Conservation (phyloP, 139 green algal species). For the Chlamydomonas asymmetrica region DNA sequence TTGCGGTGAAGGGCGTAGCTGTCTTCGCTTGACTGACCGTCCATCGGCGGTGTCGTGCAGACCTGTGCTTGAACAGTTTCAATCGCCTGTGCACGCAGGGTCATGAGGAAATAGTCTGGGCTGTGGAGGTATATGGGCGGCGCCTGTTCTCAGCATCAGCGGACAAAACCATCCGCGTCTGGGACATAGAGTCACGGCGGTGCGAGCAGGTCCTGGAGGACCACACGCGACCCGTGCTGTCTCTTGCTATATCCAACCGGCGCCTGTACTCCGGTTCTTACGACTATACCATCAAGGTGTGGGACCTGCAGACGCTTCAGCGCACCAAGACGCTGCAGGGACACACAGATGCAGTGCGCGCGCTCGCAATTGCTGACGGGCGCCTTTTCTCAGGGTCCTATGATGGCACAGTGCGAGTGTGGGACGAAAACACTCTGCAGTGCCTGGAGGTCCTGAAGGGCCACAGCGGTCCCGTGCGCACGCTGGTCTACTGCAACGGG, state of each 20-base stretch:
- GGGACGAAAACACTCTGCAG: slow-evolving; percentile 76
- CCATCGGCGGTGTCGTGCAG: no score
- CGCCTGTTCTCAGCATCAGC: slow-evolving; percentile 85
- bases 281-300: slow-evolving; percentile 92
- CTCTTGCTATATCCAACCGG: slow-evolving; percentile 74
- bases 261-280: slow-evolving; percentile 88
- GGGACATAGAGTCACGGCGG: slow-evolving; percentile 72
- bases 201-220: slow-evolving; percentile 86
- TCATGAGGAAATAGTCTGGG: slow-evolving; percentile 96
- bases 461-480: slow-evolving; percentile 86
- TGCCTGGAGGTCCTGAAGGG: slow-evolving; percentile 75
- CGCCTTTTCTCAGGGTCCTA: slow-evolving; percentile 80
- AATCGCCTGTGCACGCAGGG: slow-evolving; percentile 72
- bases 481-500: slow-evolving; percentile 71
- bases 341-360: slow-evolving; percentile 88
- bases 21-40: no score
- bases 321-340: slow-evolving; percentile 77
- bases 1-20: no score
- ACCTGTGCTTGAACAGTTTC: not conserved
- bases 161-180: slow-evolving; percentile 92
- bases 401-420: slow-evolving; percentile 81
- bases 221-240: slow-evolving; percentile 89
- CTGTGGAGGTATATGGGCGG: slow-evolving; percentile 75
- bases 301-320: slow-evolving; percentile 74
- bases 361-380: slow-evolving; percentile 67